Evolutionary conservation across 2,329 filamentous ascomycete species (phyloP).

Genomic region (Phialophora macrospora): DNA sequence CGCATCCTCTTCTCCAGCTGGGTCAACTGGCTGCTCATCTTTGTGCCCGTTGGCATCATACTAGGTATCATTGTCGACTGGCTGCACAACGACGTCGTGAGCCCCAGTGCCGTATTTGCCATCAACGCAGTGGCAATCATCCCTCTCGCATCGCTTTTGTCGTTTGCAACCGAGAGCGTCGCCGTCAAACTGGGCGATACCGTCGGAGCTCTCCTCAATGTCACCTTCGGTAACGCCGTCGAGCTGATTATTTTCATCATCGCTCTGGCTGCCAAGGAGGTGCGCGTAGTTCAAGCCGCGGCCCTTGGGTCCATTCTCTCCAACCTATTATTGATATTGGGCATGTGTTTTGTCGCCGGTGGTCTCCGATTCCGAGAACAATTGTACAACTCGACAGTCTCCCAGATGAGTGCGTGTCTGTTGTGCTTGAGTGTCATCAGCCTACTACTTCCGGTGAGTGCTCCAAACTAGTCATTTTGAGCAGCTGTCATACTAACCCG

Average conservation of each 20-base stretch:
- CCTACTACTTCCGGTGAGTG: constrained; percentile 68
- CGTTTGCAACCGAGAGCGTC: constrained; percentile 75
- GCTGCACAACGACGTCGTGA: constrained; percentile 39
- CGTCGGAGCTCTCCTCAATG: constrained; percentile 73
- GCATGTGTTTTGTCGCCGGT: constrained; percentile 88
- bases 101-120: constrained; percentile 69
- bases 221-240: constrained; percentile 79
- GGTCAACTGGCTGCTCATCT: constrained; percentile 52
- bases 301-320: constrained; percentile 87
- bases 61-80: constrained; percentile 44
- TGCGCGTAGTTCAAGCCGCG: constrained; percentile 89
- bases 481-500: constrained; percentile 6
- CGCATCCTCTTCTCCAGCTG: constrained; percentile 65
- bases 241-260: constrained; percentile 84
- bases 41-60: constrained; percentile 50
- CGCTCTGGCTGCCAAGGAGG: constrained; percentile 78
- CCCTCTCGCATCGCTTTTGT: constrained; percentile 72
- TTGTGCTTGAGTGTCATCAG: constrained; percentile 90
- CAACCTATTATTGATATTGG: constrained; percentile 84
- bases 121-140: constrained; percentile 78
- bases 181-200: constrained; percentile 74
- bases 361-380: constrained; percentile 87
- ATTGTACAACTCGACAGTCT: constrained; percentile 94
- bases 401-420: constrained; percentile 93
- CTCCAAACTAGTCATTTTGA: too few species aligned